Base-by-base conservation (phyloP, 1,139 yeast species). In the Yamadazyma diddensiae region DNA sequence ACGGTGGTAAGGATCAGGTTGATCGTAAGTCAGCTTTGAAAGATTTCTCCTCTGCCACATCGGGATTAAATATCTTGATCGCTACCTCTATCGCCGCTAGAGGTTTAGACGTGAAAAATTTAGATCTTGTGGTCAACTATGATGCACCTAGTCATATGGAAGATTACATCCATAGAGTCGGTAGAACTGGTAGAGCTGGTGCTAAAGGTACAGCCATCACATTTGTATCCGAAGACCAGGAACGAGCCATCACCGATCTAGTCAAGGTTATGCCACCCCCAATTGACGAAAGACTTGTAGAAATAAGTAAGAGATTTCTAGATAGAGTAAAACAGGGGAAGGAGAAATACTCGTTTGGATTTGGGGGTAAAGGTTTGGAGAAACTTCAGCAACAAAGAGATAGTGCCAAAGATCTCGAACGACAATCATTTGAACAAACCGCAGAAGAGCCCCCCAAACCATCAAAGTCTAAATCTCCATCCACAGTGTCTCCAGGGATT, bases 81-180 rank as follows among this genome's bases (percentile, higher is more conserved):
- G 96, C 97, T 5, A 94, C 99, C 0, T 92, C 96, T 1, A 83
- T 92, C 15, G 90, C 97, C 2, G 95, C 98, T 0, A 68, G 99
- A 42, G 99, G 99, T 0, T 62, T 92, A 20, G 97, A 92, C 58
- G 96, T 94, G 9, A 83, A 86, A 36, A 83, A 82, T 19, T 70
- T 92, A 21, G 79, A 79, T 35, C 58, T 88, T 27, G 97, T 92
- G 2, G 66, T 92, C 7, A 85, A 92, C 45, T 92, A 76, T 52
- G 96, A 92, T 53, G 81, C 96, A 0, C 95, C 97, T 0, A 84
- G 74, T 43, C 95, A 92, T 42, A 74, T 90, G 73, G 97, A 94
- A 42, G 98, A 94, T 53, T 92, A 92, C 51, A 94, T 94, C 5
- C 99, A 92, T 57, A 70, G 98, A 18, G 95, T 90, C 0, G 99